phyloP scores from a whole-genome alignment of 2,329 filamentous ascomycete species.

The Rhynchosporium secalis region DNA sequence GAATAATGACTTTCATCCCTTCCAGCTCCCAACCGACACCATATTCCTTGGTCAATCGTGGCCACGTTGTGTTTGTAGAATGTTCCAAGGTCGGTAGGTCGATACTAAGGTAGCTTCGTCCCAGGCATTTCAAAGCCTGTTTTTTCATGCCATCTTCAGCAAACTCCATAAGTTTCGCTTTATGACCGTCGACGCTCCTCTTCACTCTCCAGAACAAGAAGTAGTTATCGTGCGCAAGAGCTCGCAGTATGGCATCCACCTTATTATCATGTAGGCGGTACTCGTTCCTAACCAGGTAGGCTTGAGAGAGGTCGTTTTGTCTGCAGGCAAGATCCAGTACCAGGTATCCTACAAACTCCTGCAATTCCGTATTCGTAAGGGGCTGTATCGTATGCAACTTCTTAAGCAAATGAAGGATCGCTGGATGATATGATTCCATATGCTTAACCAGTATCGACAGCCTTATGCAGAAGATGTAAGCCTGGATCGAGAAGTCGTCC shows the following conservation, averaged over 20 bases:
- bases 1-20: slow-evolving; percentile 73
- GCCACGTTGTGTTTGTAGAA: slow-evolving; percentile 69
- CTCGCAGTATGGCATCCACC: slow-evolving; percentile 66
- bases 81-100: slow-evolving; percentile 69
- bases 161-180: slow-evolving; percentile 77
- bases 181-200: slow-evolving; percentile 75
- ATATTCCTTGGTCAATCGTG: slow-evolving; percentile 63
- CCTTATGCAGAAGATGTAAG: slow-evolving; percentile 89
- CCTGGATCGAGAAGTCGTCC: slow-evolving; percentile 82
- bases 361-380: slow-evolving; percentile 69
- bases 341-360: slow-evolving; percentile 78
- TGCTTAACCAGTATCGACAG: slow-evolving; percentile 78
- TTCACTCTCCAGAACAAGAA: slow-evolving; percentile 72
- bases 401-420: slow-evolving; percentile 75
- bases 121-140: slow-evolving; percentile 84
- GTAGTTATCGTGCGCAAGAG: slow-evolving; percentile 81
- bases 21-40: slow-evolving; percentile 85
- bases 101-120: slow-evolving; percentile 74
- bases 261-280: slow-evolving; percentile 66
- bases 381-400: slow-evolving; percentile 67
- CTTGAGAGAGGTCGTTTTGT: slow-evolving; percentile 70
- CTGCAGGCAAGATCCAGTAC: slow-evolving; percentile 89
- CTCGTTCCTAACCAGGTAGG: slow-evolving; percentile 63
- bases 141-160: slow-evolving; percentile 72
- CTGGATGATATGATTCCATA: slow-evolving; percentile 86